Base-by-base conservation (phyloP, 2,329 filamentous ascomycete species). In the Aspergillus felis region DNA sequence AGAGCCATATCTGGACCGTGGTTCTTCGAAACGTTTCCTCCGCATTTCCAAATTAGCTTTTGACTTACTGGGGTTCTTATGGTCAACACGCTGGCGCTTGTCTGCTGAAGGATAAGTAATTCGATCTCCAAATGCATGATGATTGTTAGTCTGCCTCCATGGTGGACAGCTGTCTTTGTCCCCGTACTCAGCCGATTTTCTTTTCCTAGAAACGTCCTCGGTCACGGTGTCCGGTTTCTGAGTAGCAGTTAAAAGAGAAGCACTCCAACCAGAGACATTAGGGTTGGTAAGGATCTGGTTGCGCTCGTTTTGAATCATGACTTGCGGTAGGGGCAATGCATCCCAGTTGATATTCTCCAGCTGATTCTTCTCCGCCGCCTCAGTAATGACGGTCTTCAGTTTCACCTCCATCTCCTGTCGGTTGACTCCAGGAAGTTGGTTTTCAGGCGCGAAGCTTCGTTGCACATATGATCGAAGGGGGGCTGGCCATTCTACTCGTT, bases 391-490 rank as follows among this genome's bases (percentile, higher is more conserved):
- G 59, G 87, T 79, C 75, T 93, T 96, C 62, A 99, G 80, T 70
- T 92, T 95, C 59, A 81, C 80, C 74, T 96, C 89, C 81, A 97
- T 88, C 57, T 96, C 91, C 54, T 81, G 68, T 54, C 84, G 83
- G 52, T 79, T 74, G 49, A 92, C 84, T 42, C 83, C 82, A 4
- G 82, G 68, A 61, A 89, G 82, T 63, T 87, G 79, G 70, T 92
- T 90, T 57, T 86, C 84, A 27, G 86, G 84, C 52, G 90, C 86
- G 72, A 97, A 97, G 27, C 92, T 92, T 69, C 92, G 87, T 68
- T 92, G 88, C 32, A 97, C 93, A 77, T 97, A 97, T 64, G 83
- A 81, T 66, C 92, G 89, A 59, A 97, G 91, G n/a, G 88, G 84
- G 47, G 84, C 79, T 32, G 92, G 87, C 88, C 91, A 97, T 66